These are phyloP conservation scores for Coemansia umbellata DNA, from an alignment of 192 early-diverging fungal genomes.

Conservation along the genomic window DNA sequence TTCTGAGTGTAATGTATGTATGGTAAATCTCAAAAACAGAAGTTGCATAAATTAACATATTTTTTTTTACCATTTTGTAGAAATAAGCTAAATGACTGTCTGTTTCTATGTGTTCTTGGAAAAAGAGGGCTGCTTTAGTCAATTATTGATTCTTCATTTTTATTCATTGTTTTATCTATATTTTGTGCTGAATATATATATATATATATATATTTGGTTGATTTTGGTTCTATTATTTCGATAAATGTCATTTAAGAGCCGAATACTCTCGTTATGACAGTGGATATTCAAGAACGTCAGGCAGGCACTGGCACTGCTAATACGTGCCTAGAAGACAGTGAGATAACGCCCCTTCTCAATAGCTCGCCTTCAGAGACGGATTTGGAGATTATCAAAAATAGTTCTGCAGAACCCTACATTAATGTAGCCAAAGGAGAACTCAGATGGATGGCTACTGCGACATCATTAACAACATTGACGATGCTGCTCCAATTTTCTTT, in stretches of 20 bases:
- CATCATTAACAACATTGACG: slow-evolving; percentile 15
- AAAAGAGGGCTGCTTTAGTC: not conserved
- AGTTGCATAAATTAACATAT: too few relatives aligned
- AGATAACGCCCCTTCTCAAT: not conserved
- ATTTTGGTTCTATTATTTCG: not conserved
- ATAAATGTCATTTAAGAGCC: not conserved
- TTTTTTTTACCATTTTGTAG: too few relatives aligned
- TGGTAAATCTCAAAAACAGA: not conserved
- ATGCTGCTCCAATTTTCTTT: slow-evolving; percentile 58
- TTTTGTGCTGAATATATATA: not conserved
- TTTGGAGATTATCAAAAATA: slow-evolving; percentile 29
- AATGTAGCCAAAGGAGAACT: slow-evolving; percentile 16
- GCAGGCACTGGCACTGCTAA: not conserved
- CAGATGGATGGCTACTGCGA: slow-evolving; percentile 27
- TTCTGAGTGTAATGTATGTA: not conserved
- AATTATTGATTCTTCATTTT: not conserved
- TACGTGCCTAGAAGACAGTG: too few relatives aligned
- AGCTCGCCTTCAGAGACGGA: slow-evolving; percentile 6
- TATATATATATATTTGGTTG: too few relatives aligned
- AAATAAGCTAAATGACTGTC: too few relatives aligned
- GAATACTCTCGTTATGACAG: not conserved
- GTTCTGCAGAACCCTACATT: slow-evolving; percentile 26
- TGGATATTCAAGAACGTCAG: not conserved
- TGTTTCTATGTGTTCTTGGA: too few relatives aligned
- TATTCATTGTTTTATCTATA: not conserved